Conservation (phyloP, 1,284 basidiomycete species). For the Xerocomus minutiporus region DNA sequence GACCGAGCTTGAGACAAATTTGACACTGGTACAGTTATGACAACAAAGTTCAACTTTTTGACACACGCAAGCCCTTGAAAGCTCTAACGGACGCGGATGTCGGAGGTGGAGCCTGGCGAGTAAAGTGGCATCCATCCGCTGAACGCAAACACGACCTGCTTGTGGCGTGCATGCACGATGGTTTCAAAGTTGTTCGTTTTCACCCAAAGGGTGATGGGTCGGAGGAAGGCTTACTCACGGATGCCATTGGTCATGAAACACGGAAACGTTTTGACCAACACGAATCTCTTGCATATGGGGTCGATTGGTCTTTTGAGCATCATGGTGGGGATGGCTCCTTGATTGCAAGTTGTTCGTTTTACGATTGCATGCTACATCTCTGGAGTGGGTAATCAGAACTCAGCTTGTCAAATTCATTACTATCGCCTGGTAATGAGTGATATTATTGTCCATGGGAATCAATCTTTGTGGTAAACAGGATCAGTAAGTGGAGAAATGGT, state of each 20-base stretch:
- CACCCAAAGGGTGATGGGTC: slow-evolving; percentile 1
- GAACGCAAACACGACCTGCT: slow-evolving; percentile 66
- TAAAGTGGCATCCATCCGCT: slow-evolving; percentile 87
- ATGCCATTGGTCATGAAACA: slow-evolving; percentile 36
- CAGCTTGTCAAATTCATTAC: not conserved
- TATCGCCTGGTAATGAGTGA: not conserved
- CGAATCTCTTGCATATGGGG: slow-evolving; percentile 87
- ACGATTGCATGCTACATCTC: slow-evolving; percentile 81
- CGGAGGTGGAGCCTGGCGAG: slow-evolving; percentile 92
- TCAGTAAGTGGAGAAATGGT: slow-evolving; percentile 3
- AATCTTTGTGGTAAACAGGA: not conserved
- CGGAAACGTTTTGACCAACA: slow-evolving; percentile 73
- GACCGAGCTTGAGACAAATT: not conserved
- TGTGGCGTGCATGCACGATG: slow-evolving; percentile 95
- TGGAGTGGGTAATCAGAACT: slow-evolving; percentile 59
- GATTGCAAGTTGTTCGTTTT: slow-evolving; percentile 93
- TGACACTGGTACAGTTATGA: slow-evolving; percentile 66
- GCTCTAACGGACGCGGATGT: slow-evolving; percentile 65
- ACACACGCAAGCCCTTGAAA: slow-evolving; percentile 62
- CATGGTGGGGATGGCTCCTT: slow-evolving; percentile 38
- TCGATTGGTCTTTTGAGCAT: slow-evolving; percentile 77
- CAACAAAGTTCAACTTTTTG: slow-evolving; percentile 77
- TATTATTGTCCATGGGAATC: not conserved
- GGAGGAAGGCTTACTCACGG: slow-evolving; percentile 5
- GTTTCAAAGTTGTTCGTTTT: slow-evolving; percentile 75